Percentiles rank a stretch among this genome's conserved stretches.
Evolutionary conservation across 2,329 filamentous ascomycete species (phyloP).

Genomic region (Neonectria faginata): DNA sequence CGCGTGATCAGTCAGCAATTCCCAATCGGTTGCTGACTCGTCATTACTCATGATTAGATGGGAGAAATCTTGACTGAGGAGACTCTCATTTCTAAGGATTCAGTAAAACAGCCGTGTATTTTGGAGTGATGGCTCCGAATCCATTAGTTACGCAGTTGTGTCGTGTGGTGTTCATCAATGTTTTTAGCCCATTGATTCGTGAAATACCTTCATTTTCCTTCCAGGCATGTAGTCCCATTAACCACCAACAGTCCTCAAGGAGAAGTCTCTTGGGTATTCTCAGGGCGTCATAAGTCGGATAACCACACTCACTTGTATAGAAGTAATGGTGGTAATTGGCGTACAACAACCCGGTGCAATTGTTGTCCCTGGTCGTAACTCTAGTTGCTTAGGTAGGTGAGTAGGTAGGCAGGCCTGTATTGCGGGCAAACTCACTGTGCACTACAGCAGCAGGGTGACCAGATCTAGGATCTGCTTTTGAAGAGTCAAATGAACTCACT

Average conservation of each 20-base stretch:
- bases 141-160: background rate
- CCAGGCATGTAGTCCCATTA: background rate
- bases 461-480: no score
- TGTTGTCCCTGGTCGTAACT: no score
- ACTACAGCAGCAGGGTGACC: no score
- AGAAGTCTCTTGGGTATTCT: no score
- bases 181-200: background rate
- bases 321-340: no score
- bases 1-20: constrained; percentile 26
- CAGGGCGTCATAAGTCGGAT: no score
- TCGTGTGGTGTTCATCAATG: background rate
- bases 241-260: no score
- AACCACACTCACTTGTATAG: no score
- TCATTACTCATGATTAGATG: constrained; percentile 10
- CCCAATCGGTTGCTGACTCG: constrained; percentile 7
- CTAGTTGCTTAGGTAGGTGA: background rate
- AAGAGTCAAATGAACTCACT: no score
- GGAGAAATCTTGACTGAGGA: background rate
- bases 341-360: no score
- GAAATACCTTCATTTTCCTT: background rate
- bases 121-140: background rate
- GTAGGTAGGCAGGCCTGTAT: no score
- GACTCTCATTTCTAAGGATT: background rate
- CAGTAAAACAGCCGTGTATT: background rate
- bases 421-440: no score